A percentile compares a stretch with the other conserved stretches of the same genome.
Evolutionary conservation across 2,329 filamentous ascomycete genomes (phyloP).

Genomic region (Neonectria neomacrospora): DNA sequence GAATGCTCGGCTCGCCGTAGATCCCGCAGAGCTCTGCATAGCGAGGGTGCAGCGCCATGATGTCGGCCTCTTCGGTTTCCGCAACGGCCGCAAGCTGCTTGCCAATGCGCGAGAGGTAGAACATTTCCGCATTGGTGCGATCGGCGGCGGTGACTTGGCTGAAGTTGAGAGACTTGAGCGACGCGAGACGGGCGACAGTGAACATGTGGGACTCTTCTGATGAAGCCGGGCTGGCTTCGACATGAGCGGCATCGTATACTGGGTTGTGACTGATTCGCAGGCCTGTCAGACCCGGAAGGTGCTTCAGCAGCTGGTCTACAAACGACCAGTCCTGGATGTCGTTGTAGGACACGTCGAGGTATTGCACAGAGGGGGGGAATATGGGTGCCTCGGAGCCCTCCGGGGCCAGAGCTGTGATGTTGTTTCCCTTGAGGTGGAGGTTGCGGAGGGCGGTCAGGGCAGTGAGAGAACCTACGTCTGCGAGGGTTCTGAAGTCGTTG

Average conservation of each 20-base stretch:
- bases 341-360: slow-evolving; percentile 81
- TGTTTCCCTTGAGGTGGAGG: slow-evolving; percentile 81
- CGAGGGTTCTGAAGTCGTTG: slow-evolving; percentile 72
- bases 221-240: slow-evolving; percentile 58
- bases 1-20: slow-evolving; percentile 77
- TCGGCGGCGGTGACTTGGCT: slow-evolving; percentile 77
- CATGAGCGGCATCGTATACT: slow-evolving; percentile 69
- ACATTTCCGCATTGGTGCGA: slow-evolving; percentile 88
- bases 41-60: slow-evolving; percentile 74
- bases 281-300: slow-evolving; percentile 78
- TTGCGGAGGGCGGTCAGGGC: slow-evolving; percentile 64
- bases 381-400: slow-evolving; percentile 49
- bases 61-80: slow-evolving; percentile 61
- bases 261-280: slow-evolving; percentile 90
- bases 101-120: slow-evolving; percentile 87
- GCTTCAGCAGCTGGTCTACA: slow-evolving; percentile 72
- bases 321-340: slow-evolving; percentile 76
- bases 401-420: slow-evolving; percentile 62
- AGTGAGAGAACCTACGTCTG: slow-evolving; percentile 66
- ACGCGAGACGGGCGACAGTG: slow-evolving; percentile 78
- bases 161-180: slow-evolving; percentile 78
- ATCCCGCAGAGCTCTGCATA: slow-evolving; percentile 79
- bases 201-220: slow-evolving; percentile 91
- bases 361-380: slow-evolving; percentile 67
- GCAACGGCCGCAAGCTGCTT: slow-evolving; percentile 75